Conservation (phyloP, 768 basidiomycete genomes). For the Sporobolomyces phaffii region DNA sequence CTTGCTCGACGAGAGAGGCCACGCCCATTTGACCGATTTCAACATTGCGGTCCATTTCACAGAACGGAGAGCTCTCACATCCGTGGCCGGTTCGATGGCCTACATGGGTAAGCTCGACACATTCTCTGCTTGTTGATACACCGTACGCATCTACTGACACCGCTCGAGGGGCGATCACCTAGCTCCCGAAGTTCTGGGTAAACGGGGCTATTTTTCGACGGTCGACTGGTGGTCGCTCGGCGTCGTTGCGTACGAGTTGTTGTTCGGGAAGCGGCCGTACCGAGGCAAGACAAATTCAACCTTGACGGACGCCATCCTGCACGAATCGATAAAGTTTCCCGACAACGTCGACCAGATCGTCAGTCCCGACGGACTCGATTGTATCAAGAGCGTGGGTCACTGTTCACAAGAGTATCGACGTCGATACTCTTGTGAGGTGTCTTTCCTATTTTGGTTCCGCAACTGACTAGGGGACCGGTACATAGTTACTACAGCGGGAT, state of each 20-base stretch:
- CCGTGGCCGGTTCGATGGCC: slow-evolving; percentile 96
- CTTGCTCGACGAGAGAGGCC: slow-evolving; percentile 82
- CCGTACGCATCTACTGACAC: too few relatives aligned
- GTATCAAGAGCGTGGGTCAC: slow-evolving; percentile 64
- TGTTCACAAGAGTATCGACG: too few relatives aligned
- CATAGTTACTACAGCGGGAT: slow-evolving; percentile 80
- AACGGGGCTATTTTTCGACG: slow-evolving; percentile 86
- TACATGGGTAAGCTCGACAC: slow-evolving; percentile 71
- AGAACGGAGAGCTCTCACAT: slow-evolving; percentile 75
- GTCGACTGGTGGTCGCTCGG: slow-evolving; percentile 97
- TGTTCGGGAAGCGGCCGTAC: slow-evolving; percentile 76
- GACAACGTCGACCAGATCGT: slow-evolving; percentile 75
- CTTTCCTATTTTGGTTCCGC: neutral
- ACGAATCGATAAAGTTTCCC: slow-evolving; percentile 80
- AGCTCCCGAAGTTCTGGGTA: slow-evolving; percentile 84
- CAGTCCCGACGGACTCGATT: slow-evolving; percentile 68
- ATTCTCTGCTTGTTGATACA: neutral
- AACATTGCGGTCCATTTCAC: slow-evolving; percentile 99
- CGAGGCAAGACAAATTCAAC: slow-evolving; percentile 89
- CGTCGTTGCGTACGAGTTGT: slow-evolving; percentile 87
- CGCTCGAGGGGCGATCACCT: too few relatives aligned
- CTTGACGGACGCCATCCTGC: slow-evolving; percentile 83
- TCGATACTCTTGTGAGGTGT: neutral
- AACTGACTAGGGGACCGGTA: neutral
- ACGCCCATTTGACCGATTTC: slow-evolving; percentile 96